These are phyloP conservation scores for Miamiensis avidus DNA, from an alignment of 169 alveolate genomes.

Conservation along the genomic window DNA sequence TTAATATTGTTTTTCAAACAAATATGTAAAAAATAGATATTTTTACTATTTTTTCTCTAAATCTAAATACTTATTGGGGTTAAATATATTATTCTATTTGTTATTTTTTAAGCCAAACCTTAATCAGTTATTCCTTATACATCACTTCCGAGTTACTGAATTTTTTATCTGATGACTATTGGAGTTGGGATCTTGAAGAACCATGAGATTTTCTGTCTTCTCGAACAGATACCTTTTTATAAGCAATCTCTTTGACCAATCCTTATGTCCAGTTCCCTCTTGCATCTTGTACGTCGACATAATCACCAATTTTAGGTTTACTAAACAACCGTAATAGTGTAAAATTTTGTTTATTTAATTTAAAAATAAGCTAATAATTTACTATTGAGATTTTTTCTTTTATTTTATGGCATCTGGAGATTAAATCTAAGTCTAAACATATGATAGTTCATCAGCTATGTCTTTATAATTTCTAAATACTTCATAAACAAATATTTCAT, in stretches of 20 bases:
- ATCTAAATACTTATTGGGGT: no score
- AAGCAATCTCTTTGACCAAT: not conserved
- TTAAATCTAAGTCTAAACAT: no score
- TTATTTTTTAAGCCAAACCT: no score
- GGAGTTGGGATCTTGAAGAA: not conserved
- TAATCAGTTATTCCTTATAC: no score
- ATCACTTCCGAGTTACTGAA: not conserved
- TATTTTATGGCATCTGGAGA: not conserved
- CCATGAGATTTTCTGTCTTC: not conserved
- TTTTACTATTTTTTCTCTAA: not conserved
- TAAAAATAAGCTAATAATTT: no score
- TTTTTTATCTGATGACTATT: not conserved
- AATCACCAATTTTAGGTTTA: not conserved
- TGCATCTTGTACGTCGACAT: constrained; percentile 18
- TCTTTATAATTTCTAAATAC: constrained; percentile 5
- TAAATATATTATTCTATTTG: no score
- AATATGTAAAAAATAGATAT: not conserved
- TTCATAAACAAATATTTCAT: constrained; percentile 3
- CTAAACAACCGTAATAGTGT: no score
- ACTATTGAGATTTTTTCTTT: not conserved
- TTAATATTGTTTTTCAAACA: no score
- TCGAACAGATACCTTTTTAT: constrained; percentile 1
- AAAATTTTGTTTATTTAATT: no score
- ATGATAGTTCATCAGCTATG: constrained; percentile 20
- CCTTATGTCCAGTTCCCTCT: constrained; percentile 36